Conservation (phyloP, 176 grass and related monocot genomes). For the Eragrostis curvula region DNA sequence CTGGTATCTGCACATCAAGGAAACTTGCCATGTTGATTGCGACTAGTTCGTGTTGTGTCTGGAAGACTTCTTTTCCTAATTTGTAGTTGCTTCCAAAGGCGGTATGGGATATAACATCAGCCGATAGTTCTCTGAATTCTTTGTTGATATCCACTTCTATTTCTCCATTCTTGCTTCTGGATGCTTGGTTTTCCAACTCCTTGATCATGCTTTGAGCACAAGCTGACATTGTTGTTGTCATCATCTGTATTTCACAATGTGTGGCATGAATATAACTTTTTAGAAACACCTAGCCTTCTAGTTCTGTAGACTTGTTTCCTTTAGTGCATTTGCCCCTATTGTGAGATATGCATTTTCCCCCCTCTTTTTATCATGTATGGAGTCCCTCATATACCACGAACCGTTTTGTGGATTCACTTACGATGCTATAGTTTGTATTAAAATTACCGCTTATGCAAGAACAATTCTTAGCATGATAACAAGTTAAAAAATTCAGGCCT, state of each 20-base stretch:
- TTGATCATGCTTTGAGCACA: slow-evolving; percentile 41
- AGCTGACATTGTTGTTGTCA: slow-evolving; percentile 49
- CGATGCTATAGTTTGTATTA: not conserved
- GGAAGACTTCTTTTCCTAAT: slow-evolving; percentile 54
- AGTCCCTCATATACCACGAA: no score
- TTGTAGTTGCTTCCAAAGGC: slow-evolving; percentile 46
- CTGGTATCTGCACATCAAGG: slow-evolving; percentile 42
- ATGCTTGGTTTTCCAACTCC: slow-evolving; percentile 28
- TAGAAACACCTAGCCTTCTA: not conserved
- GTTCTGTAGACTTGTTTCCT: not conserved
- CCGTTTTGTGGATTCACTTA: not conserved
- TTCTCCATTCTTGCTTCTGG: not conserved
- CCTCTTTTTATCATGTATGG: not conserved
- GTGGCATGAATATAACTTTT: not conserved
- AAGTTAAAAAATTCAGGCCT: not conserved
- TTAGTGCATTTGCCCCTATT: not conserved
- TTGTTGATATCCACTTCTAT: slow-evolving; percentile 36
- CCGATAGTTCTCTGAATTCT: slow-evolving; percentile 43
- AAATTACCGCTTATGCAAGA: not conserved
- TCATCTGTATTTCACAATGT: slow-evolving; percentile 36
- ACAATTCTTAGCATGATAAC: not conserved
- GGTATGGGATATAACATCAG: slow-evolving; percentile 54
- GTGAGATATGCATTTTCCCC: not conserved
- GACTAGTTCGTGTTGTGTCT: slow-evolving; percentile 44
- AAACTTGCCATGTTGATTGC: slow-evolving; percentile 26